phyloP scores from a whole-genome alignment of 495 filamentous ascomycete species.

The Penicillium chermesinum region DNA sequence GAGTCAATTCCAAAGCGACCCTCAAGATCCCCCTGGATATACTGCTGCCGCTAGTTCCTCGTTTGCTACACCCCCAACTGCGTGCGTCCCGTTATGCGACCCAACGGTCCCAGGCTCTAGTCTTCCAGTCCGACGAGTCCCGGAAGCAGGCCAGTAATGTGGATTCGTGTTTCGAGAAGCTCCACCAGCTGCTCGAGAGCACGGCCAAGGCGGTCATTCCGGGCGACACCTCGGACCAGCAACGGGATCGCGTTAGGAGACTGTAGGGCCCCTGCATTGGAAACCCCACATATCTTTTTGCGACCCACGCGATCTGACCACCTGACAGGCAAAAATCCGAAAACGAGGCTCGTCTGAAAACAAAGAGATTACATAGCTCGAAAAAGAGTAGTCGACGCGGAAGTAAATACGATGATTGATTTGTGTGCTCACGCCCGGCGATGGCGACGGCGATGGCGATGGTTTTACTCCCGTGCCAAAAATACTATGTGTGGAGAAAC shows the following conservation, averaged over 20 bases:
- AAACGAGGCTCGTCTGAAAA: slow-evolving; percentile 62
- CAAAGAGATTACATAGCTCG: slow-evolving; percentile 70
- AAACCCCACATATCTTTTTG: not conserved
- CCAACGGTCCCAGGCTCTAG: slow-evolving; percentile 53
- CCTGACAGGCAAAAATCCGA: slow-evolving; percentile 60
- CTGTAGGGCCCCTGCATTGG: slow-evolving; percentile 49
- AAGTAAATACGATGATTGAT: slow-evolving; percentile 39
- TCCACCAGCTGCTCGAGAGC: slow-evolving; percentile 52
- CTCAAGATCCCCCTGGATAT: slow-evolving; percentile 55
- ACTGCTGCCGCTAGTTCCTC: slow-evolving; percentile 61
- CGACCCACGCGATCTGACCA: not conserved
- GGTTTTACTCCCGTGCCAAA: slow-evolving; percentile 1
- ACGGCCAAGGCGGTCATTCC: slow-evolving; percentile 52
- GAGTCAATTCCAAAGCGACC: slow-evolving; percentile 91
- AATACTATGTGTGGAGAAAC: not conserved
- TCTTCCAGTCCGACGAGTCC: slow-evolving; percentile 64
- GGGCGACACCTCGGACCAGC: slow-evolving; percentile 59
- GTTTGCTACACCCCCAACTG: slow-evolving; percentile 58
- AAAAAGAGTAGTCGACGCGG: slow-evolving; percentile 73
- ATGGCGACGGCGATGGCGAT: not conserved
- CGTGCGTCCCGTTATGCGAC: slow-evolving; percentile 66
- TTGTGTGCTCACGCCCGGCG: slow-evolving; percentile 9
- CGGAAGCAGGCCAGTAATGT: slow-evolving; percentile 63
- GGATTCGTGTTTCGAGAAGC: slow-evolving; percentile 57
- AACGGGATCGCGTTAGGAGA: slow-evolving; percentile 53